Base-by-base conservation (phyloP, 371 early-diverging fungal species). In the Coemansia sp. region DNA sequence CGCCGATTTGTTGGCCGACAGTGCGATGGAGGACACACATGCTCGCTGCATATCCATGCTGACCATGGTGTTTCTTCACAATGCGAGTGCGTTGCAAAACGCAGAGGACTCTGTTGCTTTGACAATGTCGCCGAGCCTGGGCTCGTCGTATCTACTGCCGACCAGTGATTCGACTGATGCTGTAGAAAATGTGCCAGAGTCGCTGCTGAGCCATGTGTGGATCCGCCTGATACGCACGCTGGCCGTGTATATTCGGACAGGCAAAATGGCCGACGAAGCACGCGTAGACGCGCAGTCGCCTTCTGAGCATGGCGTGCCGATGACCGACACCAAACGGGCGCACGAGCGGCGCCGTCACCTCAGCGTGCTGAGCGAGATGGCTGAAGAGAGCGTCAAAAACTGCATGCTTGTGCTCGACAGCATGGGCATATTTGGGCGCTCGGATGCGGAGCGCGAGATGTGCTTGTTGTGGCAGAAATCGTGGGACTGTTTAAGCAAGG, bases 1-100 rank as follows among this genome's bases (percentile, higher is more conserved):
- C n/a, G 81, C 83, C 5, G 89, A 86, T 58, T 29, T 81, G 65
- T 63, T 81, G 48, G 78, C 81, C 4, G 81, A 81, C 57, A 52
- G 59, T 17, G 41, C 68, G 19, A 81, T 81, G 81, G 81, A 82
- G 55, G 81, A 81, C 60, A 81, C 82, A 1, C 81, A 81, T 36
- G 80, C 81, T 1, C 66, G 77, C 9, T 70, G 71, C 63, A 72
- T 81, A 7, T 72, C 78, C 21, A 65, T 81, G 65, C 64, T 79
- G 63, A 61, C 78, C 9, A 82, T 73, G 66, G 81, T 67, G 23
- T 81, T 81, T 57, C 68, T 81, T 5, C 82, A 82, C 70, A 66
- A 81, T 41, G 68, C 65, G 0, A 56, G 36, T 21, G 51, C 39
- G 0, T 64, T 82, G 36, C 71, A 70, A 51, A 19, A 15, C 7